Conservation (phyloP, 768 basidiomycete genomes). For the Tulasnella sp. region DNA sequence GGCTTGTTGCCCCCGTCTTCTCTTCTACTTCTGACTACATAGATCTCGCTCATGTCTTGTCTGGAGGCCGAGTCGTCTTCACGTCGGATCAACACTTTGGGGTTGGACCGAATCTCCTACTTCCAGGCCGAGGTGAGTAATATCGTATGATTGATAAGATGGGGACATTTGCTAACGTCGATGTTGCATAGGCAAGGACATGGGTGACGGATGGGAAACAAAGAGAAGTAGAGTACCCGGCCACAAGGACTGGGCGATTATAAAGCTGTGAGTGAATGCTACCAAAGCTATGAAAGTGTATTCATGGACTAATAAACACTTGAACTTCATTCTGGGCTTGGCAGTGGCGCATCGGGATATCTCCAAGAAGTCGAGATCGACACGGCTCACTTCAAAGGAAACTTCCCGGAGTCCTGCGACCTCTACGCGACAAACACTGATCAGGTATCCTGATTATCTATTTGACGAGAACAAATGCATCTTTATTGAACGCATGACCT, state of each 20-base stretch:
- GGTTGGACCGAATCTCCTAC: conserved; percentile 76
- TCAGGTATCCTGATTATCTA: conserved; percentile 26
- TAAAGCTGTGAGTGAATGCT: conserved; percentile 58
- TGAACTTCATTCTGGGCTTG: background rate
- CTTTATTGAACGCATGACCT: background rate
- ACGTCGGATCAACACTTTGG: conserved; percentile 95
- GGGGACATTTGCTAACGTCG: background rate
- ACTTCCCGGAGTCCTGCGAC: conserved; percentile 85
- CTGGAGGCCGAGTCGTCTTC: conserved; percentile 73
- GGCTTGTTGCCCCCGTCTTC: conserved; percentile 56
- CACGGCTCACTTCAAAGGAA: conserved; percentile 91
- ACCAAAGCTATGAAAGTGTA: too few species aligned
- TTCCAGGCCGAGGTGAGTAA: conserved; percentile 68
- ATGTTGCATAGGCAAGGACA: conserved; percentile 56
- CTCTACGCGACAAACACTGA: conserved; percentile 44
- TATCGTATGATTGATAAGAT: background rate
- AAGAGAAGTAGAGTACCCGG: conserved; percentile 69
- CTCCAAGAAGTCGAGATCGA: conserved; percentile 79
- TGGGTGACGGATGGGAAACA: conserved; percentile 99
- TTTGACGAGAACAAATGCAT: background rate
- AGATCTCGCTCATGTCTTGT: conserved; percentile 84
- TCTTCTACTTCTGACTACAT: conserved; percentile 43
- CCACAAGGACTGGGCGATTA: conserved; percentile 86
- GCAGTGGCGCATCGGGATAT: conserved; percentile 60
- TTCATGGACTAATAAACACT: too few species aligned